Percentiles rank a stretch among this genome's conserved stretches.
Evolutionary conservation across 306 rosid genomes (phyloP).

Genomic region (Purshia tridentata): DNA sequence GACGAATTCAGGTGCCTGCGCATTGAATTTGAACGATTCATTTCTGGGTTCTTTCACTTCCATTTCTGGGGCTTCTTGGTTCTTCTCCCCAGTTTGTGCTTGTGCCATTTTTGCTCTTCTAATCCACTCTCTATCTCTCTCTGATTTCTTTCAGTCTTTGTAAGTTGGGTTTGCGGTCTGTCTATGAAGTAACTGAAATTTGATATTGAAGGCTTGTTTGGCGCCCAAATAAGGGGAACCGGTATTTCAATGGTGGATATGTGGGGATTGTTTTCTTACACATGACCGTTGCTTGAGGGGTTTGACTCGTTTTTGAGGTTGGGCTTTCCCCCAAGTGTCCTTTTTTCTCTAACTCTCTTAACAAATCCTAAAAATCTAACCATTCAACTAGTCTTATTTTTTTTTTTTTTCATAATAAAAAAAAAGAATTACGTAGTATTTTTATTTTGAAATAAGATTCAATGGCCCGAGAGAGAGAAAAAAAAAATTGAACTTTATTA

Average conservation of each 20-base stretch:
- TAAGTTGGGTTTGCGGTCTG: constrained; percentile 2
- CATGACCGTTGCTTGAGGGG: constrained; percentile 30
- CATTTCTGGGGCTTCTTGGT: constrained; percentile 30
- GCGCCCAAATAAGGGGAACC: constrained; percentile 43
- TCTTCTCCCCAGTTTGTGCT: constrained; percentile 43
- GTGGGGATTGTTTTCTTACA: constrained; percentile 27
- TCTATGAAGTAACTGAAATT: constrained; percentile 30
- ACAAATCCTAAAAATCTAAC: background rate
- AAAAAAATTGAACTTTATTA: too few species aligned
- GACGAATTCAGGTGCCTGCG: constrained; percentile 92
- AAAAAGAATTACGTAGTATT: too few species aligned
- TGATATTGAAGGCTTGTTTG: constrained; percentile 48
- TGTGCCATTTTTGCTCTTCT: constrained; percentile 48
- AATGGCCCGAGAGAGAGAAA: too few species aligned
- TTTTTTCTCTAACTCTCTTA: background rate
- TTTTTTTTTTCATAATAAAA: too few species aligned
- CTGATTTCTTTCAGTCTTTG: background rate
- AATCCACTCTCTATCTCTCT: background rate
- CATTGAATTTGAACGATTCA: constrained; percentile 70
- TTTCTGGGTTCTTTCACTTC: constrained; percentile 32
- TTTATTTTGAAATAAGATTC: too few species aligned
- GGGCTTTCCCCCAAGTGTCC: constrained; percentile 12
- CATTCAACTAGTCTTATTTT: too few species aligned
- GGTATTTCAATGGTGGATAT: constrained; percentile 23
- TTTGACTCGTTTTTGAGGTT: constrained; percentile 39